phyloP scores from a whole-genome alignment of 1,284 basidiomycete species.

The Trichosporon asahii region DNA sequence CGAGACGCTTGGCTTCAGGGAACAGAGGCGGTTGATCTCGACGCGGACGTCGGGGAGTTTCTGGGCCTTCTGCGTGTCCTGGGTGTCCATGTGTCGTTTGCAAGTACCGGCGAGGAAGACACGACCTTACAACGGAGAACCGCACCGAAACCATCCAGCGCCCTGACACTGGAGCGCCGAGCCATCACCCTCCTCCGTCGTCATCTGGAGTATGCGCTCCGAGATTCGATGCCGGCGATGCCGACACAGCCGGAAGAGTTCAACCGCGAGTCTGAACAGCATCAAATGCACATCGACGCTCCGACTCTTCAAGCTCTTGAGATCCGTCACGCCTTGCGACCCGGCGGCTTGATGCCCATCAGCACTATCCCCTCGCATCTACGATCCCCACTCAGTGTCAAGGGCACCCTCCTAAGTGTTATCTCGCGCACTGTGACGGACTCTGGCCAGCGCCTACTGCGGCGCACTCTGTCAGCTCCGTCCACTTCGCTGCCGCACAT shows the following conservation, averaged over 20 bases:
- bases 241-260: slow-evolving; percentile 54
- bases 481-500: slow-evolving; percentile 74
- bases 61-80: slow-evolving; percentile 32
- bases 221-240: slow-evolving; percentile 73
- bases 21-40: slow-evolving; percentile 3
- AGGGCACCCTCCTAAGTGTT: slow-evolving; percentile 68
- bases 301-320: slow-evolving; percentile 87
- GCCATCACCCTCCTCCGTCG: slow-evolving; percentile 67
- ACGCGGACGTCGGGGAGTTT: slow-evolving; percentile 1
- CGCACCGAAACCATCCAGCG: not conserved
- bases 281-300: slow-evolving; percentile 81
- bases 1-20: slow-evolving; percentile 34
- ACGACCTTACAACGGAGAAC: not conserved
- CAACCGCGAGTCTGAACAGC: slow-evolving; percentile 59
- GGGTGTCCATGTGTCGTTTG: slow-evolving; percentile 44
- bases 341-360: slow-evolving; percentile 59
- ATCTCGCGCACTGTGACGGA: slow-evolving; percentile 75
- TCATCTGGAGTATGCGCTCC: slow-evolving; percentile 67
- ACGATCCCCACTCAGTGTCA: slow-evolving; percentile 19
- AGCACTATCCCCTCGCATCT: not conserved
- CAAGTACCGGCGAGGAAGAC: slow-evolving; percentile 18
- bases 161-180: slow-evolving; percentile 18
- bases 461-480: slow-evolving; percentile 55
- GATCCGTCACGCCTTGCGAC: slow-evolving; percentile 71
- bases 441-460: slow-evolving; percentile 72